These are phyloP conservation scores for Penicillium antarcticum DNA, from an alignment of 495 filamentous ascomycete species.

Conservation along the genomic window DNA sequence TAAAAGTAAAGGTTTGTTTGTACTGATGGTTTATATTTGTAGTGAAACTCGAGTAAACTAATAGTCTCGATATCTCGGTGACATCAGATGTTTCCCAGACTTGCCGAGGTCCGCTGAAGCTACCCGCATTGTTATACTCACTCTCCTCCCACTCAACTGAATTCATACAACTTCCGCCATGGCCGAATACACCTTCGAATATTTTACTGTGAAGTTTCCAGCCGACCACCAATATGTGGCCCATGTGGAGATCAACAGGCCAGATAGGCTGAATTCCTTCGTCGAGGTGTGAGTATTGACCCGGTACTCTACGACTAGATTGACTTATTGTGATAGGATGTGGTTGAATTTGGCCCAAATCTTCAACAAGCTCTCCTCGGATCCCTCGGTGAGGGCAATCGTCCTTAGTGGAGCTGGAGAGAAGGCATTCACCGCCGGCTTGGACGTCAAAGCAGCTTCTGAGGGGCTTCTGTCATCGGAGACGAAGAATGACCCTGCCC, in stretches of 20 bases:
- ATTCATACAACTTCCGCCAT: slow-evolving; percentile 10
- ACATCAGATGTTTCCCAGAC: background rate
- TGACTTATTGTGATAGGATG: slow-evolving; percentile 52
- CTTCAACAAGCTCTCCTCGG: slow-evolving; percentile 70
- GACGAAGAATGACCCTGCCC: slow-evolving; percentile 52
- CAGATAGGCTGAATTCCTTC: slow-evolving; percentile 89
- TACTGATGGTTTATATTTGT: no score
- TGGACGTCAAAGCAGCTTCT: slow-evolving; percentile 73
- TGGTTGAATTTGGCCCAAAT: slow-evolving; percentile 76
- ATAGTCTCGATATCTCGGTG: background rate
- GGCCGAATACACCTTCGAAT: slow-evolving; percentile 48
- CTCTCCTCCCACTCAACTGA: background rate
- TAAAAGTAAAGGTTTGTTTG: no score
- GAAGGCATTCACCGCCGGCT: slow-evolving; percentile 75
- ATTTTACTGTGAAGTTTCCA: slow-evolving; percentile 78
- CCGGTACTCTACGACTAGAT: background rate
- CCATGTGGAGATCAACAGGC: slow-evolving; percentile 90
- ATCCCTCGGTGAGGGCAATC: slow-evolving; percentile 71
- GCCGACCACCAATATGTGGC: slow-evolving; percentile 63
- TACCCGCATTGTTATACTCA: background rate
- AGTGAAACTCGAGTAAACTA: no score
- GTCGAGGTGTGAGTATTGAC: slow-evolving; percentile 53
- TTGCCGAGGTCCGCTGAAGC: background rate
- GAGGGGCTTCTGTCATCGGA: slow-evolving; percentile 24
- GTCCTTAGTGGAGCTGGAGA: slow-evolving; percentile 81